Conservation (phyloP, 345 rosid genomes). For the Raphanus sativus region DNA sequence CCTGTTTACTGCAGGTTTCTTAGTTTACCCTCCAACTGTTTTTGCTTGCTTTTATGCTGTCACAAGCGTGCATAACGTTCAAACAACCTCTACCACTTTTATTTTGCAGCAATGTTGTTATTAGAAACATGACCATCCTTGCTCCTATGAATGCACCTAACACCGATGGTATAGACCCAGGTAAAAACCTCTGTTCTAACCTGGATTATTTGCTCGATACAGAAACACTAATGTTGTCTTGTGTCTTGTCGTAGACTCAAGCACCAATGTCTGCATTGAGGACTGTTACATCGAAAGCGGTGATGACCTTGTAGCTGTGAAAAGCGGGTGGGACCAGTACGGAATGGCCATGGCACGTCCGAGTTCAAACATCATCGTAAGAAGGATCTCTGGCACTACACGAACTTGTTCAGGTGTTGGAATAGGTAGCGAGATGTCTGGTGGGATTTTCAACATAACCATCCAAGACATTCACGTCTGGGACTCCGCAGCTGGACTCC, state of each 20-base stretch:
- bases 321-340: slow-evolving; percentile 98
- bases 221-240: background rate
- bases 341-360: slow-evolving; percentile 83
- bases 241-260: slow-evolving; percentile 57
- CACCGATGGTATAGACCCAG: slow-evolving; percentile 98
- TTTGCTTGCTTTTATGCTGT: background rate
- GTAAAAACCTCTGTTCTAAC: slow-evolving; percentile 27
- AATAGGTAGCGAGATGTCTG: slow-evolving; percentile 98
- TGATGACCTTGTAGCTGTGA: slow-evolving; percentile 92
- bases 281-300: slow-evolving; percentile 96
- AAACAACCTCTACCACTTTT: background rate
- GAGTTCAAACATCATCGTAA: slow-evolving; percentile 69
- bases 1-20: slow-evolving; percentile 91
- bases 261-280: slow-evolving; percentile 87
- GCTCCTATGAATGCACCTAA: slow-evolving; percentile 96
- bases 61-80: slow-evolving; percentile 12
- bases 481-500: slow-evolving; percentile 90
- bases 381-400: slow-evolving; percentile 88
- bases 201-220: background rate
- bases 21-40: background rate
- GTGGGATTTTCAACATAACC: slow-evolving; percentile 72
- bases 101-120: slow-evolving; percentile 69
- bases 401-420: slow-evolving; percentile 96
- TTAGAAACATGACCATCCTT: slow-evolving; percentile 79
- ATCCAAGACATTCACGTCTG: slow-evolving; percentile 75